Conservation (phyloP, 2,329 filamentous ascomycete genomes). For the Lachnellula subtilissima region DNA sequence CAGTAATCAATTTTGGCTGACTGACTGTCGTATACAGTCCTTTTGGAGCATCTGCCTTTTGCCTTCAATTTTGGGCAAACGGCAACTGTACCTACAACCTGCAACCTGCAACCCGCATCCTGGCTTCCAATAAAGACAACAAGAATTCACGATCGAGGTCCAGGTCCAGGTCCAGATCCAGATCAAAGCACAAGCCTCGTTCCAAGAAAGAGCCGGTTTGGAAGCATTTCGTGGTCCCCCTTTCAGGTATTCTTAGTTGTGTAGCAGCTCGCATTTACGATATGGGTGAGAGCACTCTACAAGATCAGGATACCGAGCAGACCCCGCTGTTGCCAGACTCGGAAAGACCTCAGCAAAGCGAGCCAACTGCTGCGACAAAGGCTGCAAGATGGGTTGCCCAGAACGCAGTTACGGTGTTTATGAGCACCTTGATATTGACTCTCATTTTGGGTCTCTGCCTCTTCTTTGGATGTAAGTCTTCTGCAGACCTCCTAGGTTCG, state of each 20-base stretch:
- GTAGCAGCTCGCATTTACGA: conserved; percentile 21
- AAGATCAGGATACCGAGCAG: conserved; percentile 13
- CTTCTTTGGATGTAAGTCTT: conserved; percentile 23
- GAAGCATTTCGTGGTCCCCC: conserved; percentile 19
- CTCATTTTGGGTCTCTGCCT: conserved; percentile 24
- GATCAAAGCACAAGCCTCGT: not conserved
- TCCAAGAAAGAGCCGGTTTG: conserved; percentile 5
- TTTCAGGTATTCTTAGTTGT: conserved; percentile 15
- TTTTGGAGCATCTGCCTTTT: conserved; percentile 1
- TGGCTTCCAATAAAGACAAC: conserved; percentile 6
- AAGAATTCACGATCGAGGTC: conserved; percentile 3
- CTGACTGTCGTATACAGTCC: not conserved
- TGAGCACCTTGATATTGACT: conserved; percentile 21
- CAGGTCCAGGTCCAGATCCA: not conserved
- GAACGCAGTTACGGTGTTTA: conserved; percentile 24
- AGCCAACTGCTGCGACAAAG: conserved; percentile 9
- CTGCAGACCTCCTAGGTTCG: not conserved
- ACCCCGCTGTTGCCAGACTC: conserved; percentile 20
- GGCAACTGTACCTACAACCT: not conserved
- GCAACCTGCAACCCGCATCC: not conserved
- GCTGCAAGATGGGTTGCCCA: conserved; percentile 15
- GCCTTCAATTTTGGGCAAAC: conserved; percentile 2
- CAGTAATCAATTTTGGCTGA: not conserved
- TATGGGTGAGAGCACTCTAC: conserved; percentile 16
- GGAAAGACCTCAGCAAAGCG: conserved; percentile 1